These are phyloP conservation scores for Bruguiera sexangula DNA, from an alignment of 345 rosid species.

Conservation along the genomic window DNA sequence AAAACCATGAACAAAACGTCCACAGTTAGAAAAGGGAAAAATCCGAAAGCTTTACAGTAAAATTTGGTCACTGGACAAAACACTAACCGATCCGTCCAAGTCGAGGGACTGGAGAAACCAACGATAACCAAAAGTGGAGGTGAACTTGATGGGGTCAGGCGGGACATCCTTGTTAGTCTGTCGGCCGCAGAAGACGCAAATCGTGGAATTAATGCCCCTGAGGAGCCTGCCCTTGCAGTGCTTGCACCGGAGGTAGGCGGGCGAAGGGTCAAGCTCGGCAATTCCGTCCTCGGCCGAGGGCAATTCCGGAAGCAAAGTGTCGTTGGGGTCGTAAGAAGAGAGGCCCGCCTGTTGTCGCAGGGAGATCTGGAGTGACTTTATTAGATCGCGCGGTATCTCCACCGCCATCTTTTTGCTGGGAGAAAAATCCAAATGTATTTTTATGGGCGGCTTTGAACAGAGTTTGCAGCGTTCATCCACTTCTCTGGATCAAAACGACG, in stretches of 20 bases:
- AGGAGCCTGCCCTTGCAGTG: slow-evolving; percentile 67
- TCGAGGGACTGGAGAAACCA: slow-evolving; percentile 64
- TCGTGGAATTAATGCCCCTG: slow-evolving; percentile 49
- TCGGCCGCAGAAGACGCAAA: slow-evolving; percentile 79
- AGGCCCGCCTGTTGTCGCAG: slow-evolving; percentile 60
- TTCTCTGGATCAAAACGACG: too few relatives aligned
- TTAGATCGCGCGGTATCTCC: slow-evolving; percentile 55
- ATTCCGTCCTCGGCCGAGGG: slow-evolving; percentile 46
- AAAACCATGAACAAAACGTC: not conserved
- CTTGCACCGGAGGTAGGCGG: slow-evolving; percentile 60
- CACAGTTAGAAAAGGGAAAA: too few relatives aligned
- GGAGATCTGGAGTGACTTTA: slow-evolving; percentile 51
- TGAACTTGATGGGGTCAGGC: slow-evolving; percentile 65
- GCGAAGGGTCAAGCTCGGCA: slow-evolving; percentile 56
- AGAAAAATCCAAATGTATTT: not conserved
- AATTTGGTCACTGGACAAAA: not conserved
- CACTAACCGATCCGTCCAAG: slow-evolving; percentile 75
- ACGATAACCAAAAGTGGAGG: slow-evolving; percentile 51
- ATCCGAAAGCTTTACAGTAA: not conserved
- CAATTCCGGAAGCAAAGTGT: slow-evolving; percentile 32
- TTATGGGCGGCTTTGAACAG: not conserved
- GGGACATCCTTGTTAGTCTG: slow-evolving; percentile 35
- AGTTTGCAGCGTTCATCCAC: too few relatives aligned
- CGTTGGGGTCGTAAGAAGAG: slow-evolving; percentile 48
- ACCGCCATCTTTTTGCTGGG: slow-evolving; percentile 35